Base-by-base conservation (phyloP, 2,329 filamentous ascomycete genomes). In the Orbilia brochopaga region DNA sequence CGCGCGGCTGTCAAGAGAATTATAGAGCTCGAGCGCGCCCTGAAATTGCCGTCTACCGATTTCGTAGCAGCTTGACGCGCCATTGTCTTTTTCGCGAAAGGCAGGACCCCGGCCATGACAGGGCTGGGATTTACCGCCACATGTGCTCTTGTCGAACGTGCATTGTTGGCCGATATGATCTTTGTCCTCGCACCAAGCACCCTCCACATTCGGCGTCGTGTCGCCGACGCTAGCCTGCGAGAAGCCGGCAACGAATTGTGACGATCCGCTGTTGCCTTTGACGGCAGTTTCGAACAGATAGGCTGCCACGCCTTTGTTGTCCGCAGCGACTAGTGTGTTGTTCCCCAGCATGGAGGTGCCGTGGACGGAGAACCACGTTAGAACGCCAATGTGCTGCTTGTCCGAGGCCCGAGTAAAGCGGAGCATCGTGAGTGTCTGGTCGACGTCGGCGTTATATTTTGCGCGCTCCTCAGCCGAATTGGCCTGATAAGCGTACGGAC, bases 251-350 rank as follows among this genome's bases (percentile, higher is more conserved):
- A 97, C 90, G 75, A 96, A 96, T 8, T 84, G 85, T 1, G 60
- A 35, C 86, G 81, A 0, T 85, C 84, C 35, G 87, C 86, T 17
- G 1, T 81, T 82, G n/a, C 79, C 80, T 1, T 81, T 78, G 54
- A 89, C 83, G 57, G 85, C 87, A 74, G 89, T 85, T 78, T 97
- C 93, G 59, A 97, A 88, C 11, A 96, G 82, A 78, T 89, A 89
- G 0, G 92, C 90, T 1, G 93, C 92, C 5, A 96, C 91, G 11
- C 93, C 93, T 81, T 97, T 97, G 82, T 97, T 97, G 79, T 97
- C 93, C n/a, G 91, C 93, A 1, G 92, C 88, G 56, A 94, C 86
- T 13, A 96, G 83, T 0, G 92, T 97, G 80, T 96, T 96, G 80
- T 97, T 97, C 61, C 90, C 89, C 23, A 92, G 86, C 79, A 97